These are phyloP conservation scores for Lophiotrema nucula DNA, from an alignment of 495 filamentous ascomycete species.

Conservation along the genomic window DNA sequence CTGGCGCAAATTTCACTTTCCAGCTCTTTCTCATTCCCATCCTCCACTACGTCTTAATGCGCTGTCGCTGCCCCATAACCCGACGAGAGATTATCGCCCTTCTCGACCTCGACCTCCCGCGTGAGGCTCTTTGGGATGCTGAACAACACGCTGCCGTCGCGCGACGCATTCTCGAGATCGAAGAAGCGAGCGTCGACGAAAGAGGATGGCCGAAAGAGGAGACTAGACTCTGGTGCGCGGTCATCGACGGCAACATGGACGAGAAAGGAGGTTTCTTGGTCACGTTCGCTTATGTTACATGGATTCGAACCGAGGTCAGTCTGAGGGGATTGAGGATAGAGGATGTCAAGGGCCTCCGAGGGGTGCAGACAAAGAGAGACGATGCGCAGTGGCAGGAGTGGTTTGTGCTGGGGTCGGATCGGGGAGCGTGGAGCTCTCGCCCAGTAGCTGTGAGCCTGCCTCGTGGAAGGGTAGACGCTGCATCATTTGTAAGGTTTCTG, in stretches of 20 bases:
- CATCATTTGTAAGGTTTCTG: too few relatives aligned
- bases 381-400: too few relatives aligned
- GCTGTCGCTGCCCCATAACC: constrained; percentile 14
- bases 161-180: constrained; percentile 15
- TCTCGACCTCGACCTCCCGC: constrained; percentile 4
- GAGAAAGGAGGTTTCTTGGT: not conserved
- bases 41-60: constrained; percentile 10
- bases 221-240: not conserved
- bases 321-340: too few relatives aligned
- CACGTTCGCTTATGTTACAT: too few relatives aligned
- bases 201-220: constrained; percentile 12
- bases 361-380: too few relatives aligned
- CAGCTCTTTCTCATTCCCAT: constrained; percentile 9
- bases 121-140: constrained; percentile 27
- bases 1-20: constrained; percentile 19
- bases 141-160: constrained; percentile 5
- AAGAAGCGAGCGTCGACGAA: constrained; percentile 11
- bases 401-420: too few relatives aligned
- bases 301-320: too few relatives aligned
- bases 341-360: too few relatives aligned
- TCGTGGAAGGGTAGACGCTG: too few relatives aligned
- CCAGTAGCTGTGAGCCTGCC: too few relatives aligned
- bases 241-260: not conserved
- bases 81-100: constrained; percentile 22
- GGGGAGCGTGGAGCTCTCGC: too few relatives aligned